A percentile compares a stretch with the other conserved stretches of the same genome.
phyloP scores from a whole-genome alignment of 306 rosid species.

The peach (Prunus persica) region DNA sequence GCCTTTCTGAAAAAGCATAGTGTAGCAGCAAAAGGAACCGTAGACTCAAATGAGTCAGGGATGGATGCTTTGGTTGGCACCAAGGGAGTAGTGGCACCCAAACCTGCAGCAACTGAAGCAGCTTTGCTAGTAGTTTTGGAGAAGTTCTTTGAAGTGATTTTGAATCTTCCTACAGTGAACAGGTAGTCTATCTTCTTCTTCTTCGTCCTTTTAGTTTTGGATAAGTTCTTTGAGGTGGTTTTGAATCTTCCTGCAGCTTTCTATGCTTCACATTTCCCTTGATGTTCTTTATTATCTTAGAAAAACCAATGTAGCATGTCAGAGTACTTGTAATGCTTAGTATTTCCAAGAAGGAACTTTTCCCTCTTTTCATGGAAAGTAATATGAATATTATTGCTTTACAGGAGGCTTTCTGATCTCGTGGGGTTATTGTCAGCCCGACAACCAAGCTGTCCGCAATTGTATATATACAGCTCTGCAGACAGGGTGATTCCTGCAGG shows the following conservation, averaged over 20 bases:
- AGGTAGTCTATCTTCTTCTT: slow-evolving; percentile 42
- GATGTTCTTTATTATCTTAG: neutral
- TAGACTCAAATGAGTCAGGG: slow-evolving; percentile 34
- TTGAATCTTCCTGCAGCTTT: slow-evolving; percentile 49
- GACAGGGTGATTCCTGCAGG: slow-evolving; percentile 86
- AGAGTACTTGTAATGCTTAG: neutral
- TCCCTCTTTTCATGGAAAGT: neutral
- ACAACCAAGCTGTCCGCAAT: slow-evolving; percentile 92
- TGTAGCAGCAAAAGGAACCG: slow-evolving; percentile 68
- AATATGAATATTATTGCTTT: slow-evolving; percentile 6
- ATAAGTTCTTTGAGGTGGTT: slow-evolving; percentile 66
- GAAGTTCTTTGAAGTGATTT: slow-evolving; percentile 70
- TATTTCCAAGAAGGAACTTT: neutral
- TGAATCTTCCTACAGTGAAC: slow-evolving; percentile 83
- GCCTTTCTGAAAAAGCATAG: slow-evolving; percentile 89
- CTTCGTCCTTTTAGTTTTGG: slow-evolving; percentile 20
- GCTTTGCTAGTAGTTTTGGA: slow-evolving; percentile 66
- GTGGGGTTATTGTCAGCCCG: slow-evolving; percentile 58
- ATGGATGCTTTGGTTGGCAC: slow-evolving; percentile 40
- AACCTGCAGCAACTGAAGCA: slow-evolving; percentile 78
- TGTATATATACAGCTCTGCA: slow-evolving; percentile 87
- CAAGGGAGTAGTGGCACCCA: slow-evolving; percentile 40
- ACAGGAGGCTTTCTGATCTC: slow-evolving; percentile 94
- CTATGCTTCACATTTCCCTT: neutral
- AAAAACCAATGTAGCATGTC: neutral